These are phyloP conservation scores for Tricholoma hemisulphureum DNA, from an alignment of 768 basidiomycete genomes.

Conservation along the genomic window DNA sequence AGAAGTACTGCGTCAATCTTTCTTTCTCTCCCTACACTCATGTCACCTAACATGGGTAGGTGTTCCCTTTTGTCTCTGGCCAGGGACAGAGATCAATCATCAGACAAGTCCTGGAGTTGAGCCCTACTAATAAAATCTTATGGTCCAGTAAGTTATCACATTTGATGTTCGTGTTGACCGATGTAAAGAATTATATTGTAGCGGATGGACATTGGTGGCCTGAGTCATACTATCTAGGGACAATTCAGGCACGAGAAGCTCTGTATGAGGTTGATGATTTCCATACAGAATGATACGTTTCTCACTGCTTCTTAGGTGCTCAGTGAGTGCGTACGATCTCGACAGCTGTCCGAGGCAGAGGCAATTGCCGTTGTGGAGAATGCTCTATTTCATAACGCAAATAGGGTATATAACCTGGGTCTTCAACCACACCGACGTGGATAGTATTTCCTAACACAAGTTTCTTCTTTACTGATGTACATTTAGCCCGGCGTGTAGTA, in stretches of 20 bases:
- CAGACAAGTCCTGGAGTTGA: conserved; percentile 64
- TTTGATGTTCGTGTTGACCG: not conserved
- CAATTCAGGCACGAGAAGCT: conserved; percentile 59
- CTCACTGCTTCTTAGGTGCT: conserved; percentile 46
- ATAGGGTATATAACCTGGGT: conserved; percentile 57
- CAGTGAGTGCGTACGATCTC: conserved; percentile 41
- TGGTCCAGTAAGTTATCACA: conserved; percentile 63
- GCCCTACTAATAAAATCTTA: conserved; percentile 76
- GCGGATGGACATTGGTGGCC: conserved; percentile 77
- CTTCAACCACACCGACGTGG: conserved; percentile 29
- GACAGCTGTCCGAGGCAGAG: conserved; percentile 53
- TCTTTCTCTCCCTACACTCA: not conserved
- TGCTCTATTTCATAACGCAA: conserved; percentile 67
- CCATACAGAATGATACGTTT: not conserved
- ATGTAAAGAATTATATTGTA: conserved; percentile 10
- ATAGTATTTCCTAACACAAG: too few species aligned
- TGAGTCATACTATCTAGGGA: conserved; percentile 70
- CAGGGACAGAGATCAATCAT: conserved; percentile 61
- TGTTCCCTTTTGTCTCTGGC: conserved; percentile 66
- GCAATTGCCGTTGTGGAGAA: conserved; percentile 54
- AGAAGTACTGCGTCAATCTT: conserved; percentile 39
- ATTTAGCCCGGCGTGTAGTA: too few species aligned
- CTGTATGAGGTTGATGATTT: conserved; percentile 50
- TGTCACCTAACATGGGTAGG: conserved; percentile 32
- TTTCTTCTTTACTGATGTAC: too few species aligned